Evolutionary conservation across 768 basidiomycete species (phyloP), one percentile per base, ranked within the genome.

Genomic region (Leucocoprinus sp.): DNA sequence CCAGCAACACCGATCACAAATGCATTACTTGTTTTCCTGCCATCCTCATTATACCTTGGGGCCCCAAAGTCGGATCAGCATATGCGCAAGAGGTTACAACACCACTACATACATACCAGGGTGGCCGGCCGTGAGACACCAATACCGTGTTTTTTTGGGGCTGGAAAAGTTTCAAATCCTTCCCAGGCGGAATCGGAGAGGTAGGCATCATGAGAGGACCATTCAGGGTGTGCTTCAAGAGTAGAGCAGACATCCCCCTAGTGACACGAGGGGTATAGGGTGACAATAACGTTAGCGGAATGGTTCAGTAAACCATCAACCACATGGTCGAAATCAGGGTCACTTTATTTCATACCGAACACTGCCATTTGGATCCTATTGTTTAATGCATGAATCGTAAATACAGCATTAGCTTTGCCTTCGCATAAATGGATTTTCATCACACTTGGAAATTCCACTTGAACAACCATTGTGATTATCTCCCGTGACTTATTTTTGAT

Each of bases 1-100:
- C 89, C 89, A 58, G 84, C 86, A 50, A 92, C 79, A 6, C 78
- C 89, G 48, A 92, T 78, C 31, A 91, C 89, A 56, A 90, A 92
- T 12, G 89, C 89, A 57, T 83, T 79, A 31, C 71, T 71, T 11
- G 80, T 73, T 15, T 78, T 73, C 38, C 74, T 65, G 1, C 89
- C 89, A 51, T 88, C 78, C 58, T 82, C 77, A 23, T 75, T 76
- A 60, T 92, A 92, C 88, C 88, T 89, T 44, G 18, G 35, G 8
- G 24, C 23, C 15, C 34, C 51, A 33, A 40, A 14, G 33, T 23
- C 49, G 43, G 2, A 22, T 34, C 37, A 46, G 22, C 35, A 35
- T 28, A 23, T 39, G 18, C 43, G 36, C 23, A 53, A 19, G 37
- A 48, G 23, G 52, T 38, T 28, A 21, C 33, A 42, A 33, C n/a